phyloP scores from a whole-genome alignment of 805 yeast species.

The Cyberlindnera mycetangii region DNA sequence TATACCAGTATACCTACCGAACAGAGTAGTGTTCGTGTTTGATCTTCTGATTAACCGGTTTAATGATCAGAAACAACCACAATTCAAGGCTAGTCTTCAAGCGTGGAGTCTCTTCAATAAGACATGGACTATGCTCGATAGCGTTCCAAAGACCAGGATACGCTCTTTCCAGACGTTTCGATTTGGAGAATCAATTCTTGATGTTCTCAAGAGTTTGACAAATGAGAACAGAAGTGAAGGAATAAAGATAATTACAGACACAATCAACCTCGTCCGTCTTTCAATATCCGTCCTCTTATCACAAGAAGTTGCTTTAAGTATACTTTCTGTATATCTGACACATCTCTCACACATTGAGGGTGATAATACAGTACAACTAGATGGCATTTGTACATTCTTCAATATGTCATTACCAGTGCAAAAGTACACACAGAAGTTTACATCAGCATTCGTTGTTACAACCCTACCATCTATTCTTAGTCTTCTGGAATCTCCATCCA shows the following conservation, averaged over 20 bases:
- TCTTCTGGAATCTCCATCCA: neutral
- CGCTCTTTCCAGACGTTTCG: conserved; percentile 41
- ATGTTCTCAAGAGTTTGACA: conserved; percentile 22
- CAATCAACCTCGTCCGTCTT: conserved; percentile 17
- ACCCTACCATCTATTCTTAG: conserved; percentile 21
- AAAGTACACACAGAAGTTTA: conserved; percentile 21
- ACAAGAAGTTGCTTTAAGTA: conserved; percentile 19
- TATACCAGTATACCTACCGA: conserved; percentile 48
- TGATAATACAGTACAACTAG: neutral
- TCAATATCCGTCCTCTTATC: conserved; percentile 12
- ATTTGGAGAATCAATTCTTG: conserved; percentile 35
- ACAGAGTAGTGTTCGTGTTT: conserved; percentile 49
- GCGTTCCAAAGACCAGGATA: conserved; percentile 35
- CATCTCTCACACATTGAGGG: neutral
- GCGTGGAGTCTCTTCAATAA: conserved; percentile 51
- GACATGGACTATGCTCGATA: conserved; percentile 35
- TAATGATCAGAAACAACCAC: conserved; percentile 41
- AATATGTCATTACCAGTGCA: conserved; percentile 12
- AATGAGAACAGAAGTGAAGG: neutral
- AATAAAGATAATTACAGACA: conserved; percentile 10
- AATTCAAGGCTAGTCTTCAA: conserved; percentile 40
- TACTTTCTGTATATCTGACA: conserved; percentile 17
- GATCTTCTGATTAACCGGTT: conserved; percentile 61
- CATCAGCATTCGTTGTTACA: conserved; percentile 15
- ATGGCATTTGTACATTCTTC: conserved; percentile 18